These are phyloP conservation scores for Xylariaceae sp. DNA, from an alignment of 2,329 filamentous ascomycete genomes.

Conservation along the genomic window DNA sequence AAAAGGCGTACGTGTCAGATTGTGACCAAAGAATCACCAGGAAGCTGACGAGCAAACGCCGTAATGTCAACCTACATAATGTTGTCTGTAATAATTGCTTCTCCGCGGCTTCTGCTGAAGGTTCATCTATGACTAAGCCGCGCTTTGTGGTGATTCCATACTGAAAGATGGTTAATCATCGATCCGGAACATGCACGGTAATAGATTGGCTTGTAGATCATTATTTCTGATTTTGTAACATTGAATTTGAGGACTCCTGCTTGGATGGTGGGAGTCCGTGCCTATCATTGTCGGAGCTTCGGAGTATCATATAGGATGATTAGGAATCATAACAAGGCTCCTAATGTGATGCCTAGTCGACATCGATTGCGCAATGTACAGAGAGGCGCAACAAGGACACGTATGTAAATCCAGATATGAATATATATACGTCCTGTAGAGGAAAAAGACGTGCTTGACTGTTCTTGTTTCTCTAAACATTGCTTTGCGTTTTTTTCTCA, in stretches of 20 bases:
- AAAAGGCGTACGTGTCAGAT: too few species aligned
- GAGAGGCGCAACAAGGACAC: too few species aligned
- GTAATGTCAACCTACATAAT: too few species aligned
- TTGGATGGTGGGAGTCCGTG: neutral
- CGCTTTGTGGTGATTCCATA: neutral
- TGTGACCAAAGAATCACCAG: too few species aligned
- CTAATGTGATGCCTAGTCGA: neutral
- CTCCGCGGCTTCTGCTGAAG: slow-evolving; percentile 10
- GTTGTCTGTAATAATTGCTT: neutral
- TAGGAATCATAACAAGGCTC: neutral
- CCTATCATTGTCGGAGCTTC: neutral
- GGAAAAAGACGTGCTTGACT: too few species aligned
- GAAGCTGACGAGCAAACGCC: too few species aligned
- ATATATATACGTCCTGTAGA: too few species aligned
- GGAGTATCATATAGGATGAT: slow-evolving; percentile 2
- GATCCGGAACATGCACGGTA: neutral
- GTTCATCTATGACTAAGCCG: neutral
- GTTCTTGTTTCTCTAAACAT: too few species aligned
- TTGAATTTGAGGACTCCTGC: too few species aligned
- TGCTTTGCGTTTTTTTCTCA: too few species aligned
- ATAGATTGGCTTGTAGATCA: neutral
- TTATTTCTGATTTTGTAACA: neutral
- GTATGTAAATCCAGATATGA: too few species aligned
- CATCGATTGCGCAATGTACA: too few species aligned
- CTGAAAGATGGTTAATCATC: neutral